Base-by-base conservation (phyloP, 2,329 filamentous ascomycete genomes). In the Stemphylium beticola region DNA sequence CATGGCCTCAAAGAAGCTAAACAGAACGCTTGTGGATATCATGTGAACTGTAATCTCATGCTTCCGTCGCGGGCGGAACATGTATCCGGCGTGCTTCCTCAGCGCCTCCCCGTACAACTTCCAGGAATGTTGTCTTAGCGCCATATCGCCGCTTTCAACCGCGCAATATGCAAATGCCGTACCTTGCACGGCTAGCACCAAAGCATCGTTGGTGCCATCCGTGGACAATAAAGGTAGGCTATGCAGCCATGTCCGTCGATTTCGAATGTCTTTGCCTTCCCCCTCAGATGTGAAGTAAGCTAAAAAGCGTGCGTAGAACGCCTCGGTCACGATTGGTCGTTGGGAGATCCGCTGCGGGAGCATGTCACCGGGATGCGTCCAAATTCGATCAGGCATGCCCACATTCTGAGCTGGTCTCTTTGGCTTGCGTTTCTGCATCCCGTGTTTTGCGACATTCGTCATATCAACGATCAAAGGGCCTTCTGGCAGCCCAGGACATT, bases 1-100 rank as follows among this genome's bases (percentile, higher is more conserved):
- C 67, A 73, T 71, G 4, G 68, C 64, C 36, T 74, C 71, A 37
- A 72, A 73, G 12, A 73, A 58, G 17, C 66, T 69, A 8, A 73
- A 58, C 18, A 73, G 55, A 3, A 73, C 64, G 10, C 65, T 66
- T 7, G 69, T 73, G 3, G 64, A 73, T 4, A 73, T 57, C 62
- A 70, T 69, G 22, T 71, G 68, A n/a, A 69, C 43, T 0, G 68
- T 71, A n/a, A 69, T 39, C 6, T 59, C 53, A 37, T 52, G 12
- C 29, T 39, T 54, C 6, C 54, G 50, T 33, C 55, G 49, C 5
- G 52, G 22, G 3, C 37, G 37, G 17, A 55, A 51, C 8, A 73
- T 29, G 1, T 67, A 12, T 2, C 44, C 47, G 10, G 61, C 24
- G 31, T 74, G 69, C 22, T 49, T 46, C 9, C 46, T 55, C n/a